A percentile compares a stretch with the other conserved stretches of the same genome.
Conservation (phyloP, 164 flowering plant species). For the Kingdonia uniflora region DNA sequence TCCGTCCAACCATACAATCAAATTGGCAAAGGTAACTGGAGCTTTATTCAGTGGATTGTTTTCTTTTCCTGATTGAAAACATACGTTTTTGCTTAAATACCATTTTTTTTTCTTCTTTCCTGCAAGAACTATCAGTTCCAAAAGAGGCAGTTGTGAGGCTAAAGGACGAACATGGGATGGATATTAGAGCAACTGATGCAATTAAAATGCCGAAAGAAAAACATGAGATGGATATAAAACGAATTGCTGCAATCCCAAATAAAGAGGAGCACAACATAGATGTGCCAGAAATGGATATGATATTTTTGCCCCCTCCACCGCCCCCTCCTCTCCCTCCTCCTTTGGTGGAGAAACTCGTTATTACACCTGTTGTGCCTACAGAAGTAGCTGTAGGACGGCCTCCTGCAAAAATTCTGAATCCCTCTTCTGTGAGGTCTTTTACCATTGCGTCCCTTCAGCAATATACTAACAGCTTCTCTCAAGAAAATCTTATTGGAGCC, state of each 20-base stretch:
- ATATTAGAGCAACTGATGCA: slow-evolving; percentile 5
- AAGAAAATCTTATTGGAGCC: slow-evolving; percentile 60
- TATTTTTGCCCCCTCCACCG: slow-evolving; percentile 13
- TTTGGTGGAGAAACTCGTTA: slow-evolving; percentile 26
- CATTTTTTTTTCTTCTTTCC: too few species aligned
- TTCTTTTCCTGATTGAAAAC: background rate
- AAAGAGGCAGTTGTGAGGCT: slow-evolving; percentile 23
- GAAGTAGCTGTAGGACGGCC: slow-evolving; percentile 7
- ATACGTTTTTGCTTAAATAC: too few species aligned
- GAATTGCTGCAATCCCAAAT: slow-evolving; percentile 7
- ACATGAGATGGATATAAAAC: slow-evolving; percentile 6
- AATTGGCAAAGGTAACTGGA: slow-evolving; percentile 29
- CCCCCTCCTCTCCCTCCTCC: slow-evolving; percentile 6
- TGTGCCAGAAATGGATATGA: slow-evolving; percentile 11
- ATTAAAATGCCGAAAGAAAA: slow-evolving; percentile 10
- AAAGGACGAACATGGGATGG: slow-evolving; percentile 19
- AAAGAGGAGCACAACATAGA: slow-evolving; percentile 19
- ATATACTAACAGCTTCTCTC: slow-evolving; percentile 74
- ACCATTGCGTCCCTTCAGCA: slow-evolving; percentile 76
- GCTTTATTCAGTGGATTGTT: background rate
- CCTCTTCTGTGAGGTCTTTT: slow-evolving; percentile 34
- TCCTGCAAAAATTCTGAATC: slow-evolving; percentile 15
- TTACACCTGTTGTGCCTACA: slow-evolving; percentile 26
- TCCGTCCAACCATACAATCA: slow-evolving; percentile 18
- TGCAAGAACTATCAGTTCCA: slow-evolving; percentile 6